Base-by-base conservation (phyloP, 2,329 filamentous ascomycete genomes). In the Tolypocladium ophioglossoides region DNA sequence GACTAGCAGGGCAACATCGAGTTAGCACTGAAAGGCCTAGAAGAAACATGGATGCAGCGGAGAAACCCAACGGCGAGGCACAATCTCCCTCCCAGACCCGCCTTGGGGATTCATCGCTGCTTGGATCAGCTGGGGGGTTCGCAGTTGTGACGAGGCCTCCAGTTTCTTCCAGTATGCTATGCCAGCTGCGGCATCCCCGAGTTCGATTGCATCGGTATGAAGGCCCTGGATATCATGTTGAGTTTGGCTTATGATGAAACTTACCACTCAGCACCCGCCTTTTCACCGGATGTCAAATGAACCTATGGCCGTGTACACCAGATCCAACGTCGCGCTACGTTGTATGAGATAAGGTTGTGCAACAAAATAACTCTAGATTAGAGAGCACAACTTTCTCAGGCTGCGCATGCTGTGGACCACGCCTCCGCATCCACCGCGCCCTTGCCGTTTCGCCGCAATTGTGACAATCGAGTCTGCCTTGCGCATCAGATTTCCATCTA, bases 211-310 rank as follows among this genome's bases (percentile, higher is more conserved):
- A n/a, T 39, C 38, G 20, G 38, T n/a, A n/a, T 18, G 35, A 7
- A 4, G 18, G 38, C 3, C 18, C 18, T 20, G 16, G 9, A 20
- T 39, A 20, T n/a, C 16, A 39, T 9, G 4, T 10, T 20, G 9
- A n/a, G 18, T 18, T 8, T 11, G 16, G 8, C 9, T 39, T 18
- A 2, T 10, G 18, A 20, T 10, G 18, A 39, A 8, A 67, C 76
- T 59, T 62, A 84, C 83, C 87, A 91, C 68, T 90, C 87, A 89
- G 63, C 86, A 89, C 0, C 86, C 86, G 3, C 86, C 87, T 65
- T 91, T 86, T 86, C 86, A 91, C 86, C 87, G 90, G 12, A 90
- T 88, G 68, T 91, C 87, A 59, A 90, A 84, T 0, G 82, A 75
- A 0, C 87, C 87, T 78, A 87, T 87, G 14, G 87, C 87, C 11